Conservation (phyloP, 2,329 filamentous ascomycete genomes). For the Neoscytalidium dimidiatum region DNA sequence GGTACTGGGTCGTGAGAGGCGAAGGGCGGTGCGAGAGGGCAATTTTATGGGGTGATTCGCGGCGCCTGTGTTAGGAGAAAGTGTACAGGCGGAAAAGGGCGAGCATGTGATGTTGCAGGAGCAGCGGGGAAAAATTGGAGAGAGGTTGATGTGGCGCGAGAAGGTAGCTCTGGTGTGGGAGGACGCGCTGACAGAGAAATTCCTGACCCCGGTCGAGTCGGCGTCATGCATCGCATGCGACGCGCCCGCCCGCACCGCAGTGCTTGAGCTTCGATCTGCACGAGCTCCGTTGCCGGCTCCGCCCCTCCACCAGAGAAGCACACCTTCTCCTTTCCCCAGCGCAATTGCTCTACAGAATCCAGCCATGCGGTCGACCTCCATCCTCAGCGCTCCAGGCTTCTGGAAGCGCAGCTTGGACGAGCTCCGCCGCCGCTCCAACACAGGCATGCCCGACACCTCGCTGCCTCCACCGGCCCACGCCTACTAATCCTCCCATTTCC, state of each 20-base stretch:
- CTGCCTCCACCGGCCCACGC: constrained; percentile 31
- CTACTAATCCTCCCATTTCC: constrained; percentile 27
- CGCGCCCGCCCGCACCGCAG: not conserved
- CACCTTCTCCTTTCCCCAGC: not conserved
- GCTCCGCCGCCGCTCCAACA: constrained; percentile 56
- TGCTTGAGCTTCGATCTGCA: not conserved
- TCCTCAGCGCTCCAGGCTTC: constrained; percentile 49
- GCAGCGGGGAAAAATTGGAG: not conserved
- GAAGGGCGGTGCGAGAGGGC: not conserved
- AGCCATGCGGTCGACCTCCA: constrained; percentile 11
- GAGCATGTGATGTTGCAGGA: not conserved
- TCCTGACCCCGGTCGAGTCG: constrained; percentile 5
- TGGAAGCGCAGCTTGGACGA: constrained; percentile 61
- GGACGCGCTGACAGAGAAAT: constrained; percentile 6
- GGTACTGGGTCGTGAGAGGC: not conserved
- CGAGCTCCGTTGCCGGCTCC: constrained; percentile 2
- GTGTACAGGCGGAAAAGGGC: not conserved
- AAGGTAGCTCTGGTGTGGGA: not conserved
- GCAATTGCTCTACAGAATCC: not conserved
- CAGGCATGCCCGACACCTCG: constrained; percentile 46
- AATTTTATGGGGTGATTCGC: not conserved
- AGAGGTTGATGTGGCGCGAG: not conserved
- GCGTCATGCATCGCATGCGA: constrained; percentile 2
- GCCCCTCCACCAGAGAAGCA: not conserved
- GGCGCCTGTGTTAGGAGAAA: not conserved